phyloP scores from a whole-genome alignment of 2,329 filamentous ascomycete species.

The Trichophyton benhamiae region DNA sequence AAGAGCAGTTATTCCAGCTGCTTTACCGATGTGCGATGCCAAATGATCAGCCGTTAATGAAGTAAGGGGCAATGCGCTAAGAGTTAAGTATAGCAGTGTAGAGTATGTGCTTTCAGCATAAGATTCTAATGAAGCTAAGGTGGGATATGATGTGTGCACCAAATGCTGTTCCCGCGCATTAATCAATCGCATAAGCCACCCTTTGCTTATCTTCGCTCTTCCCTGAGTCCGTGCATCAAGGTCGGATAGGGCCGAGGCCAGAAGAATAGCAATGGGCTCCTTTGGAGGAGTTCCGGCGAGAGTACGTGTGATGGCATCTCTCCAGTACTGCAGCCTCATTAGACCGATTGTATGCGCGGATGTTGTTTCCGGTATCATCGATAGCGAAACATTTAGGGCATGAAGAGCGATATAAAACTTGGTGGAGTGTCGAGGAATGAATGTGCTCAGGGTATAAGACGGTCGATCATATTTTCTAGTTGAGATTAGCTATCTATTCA shows the following conservation, averaged over 20 bases:
- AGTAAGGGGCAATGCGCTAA: constrained; percentile 65
- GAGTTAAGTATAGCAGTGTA: constrained; percentile 75
- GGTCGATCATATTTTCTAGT: constrained; percentile 74
- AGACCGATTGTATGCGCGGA: constrained; percentile 76
- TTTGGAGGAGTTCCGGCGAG: constrained; percentile 69
- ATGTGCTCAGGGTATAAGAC: constrained; percentile 72
- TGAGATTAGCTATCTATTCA: not conserved
- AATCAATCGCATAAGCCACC: constrained; percentile 66
- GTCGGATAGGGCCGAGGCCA: constrained; percentile 58
- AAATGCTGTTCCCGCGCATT: constrained; percentile 71
- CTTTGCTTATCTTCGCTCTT: constrained; percentile 46
- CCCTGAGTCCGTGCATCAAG: constrained; percentile 38
- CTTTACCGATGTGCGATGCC: constrained; percentile 90
- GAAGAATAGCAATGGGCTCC: constrained; percentile 78
- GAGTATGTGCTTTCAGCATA: constrained; percentile 95
- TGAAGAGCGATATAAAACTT: constrained; percentile 84
- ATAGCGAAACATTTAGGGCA: constrained; percentile 84
- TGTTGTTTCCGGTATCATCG: constrained; percentile 77
- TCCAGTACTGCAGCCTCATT: constrained; percentile 92
- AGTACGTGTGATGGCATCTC: constrained; percentile 66
- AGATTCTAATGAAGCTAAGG: constrained; percentile 60
- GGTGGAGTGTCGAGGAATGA: constrained; percentile 61
- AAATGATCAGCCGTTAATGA: constrained; percentile 84
- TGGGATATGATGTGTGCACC: constrained; percentile 69
- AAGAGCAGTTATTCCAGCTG: constrained; percentile 73